A percentile compares a stretch with the other conserved stretches of the same genome.
These are phyloP conservation scores for Phytophthora constricta DNA, from an alignment of 352 stramenopile genomes.

Conservation along the genomic window DNA sequence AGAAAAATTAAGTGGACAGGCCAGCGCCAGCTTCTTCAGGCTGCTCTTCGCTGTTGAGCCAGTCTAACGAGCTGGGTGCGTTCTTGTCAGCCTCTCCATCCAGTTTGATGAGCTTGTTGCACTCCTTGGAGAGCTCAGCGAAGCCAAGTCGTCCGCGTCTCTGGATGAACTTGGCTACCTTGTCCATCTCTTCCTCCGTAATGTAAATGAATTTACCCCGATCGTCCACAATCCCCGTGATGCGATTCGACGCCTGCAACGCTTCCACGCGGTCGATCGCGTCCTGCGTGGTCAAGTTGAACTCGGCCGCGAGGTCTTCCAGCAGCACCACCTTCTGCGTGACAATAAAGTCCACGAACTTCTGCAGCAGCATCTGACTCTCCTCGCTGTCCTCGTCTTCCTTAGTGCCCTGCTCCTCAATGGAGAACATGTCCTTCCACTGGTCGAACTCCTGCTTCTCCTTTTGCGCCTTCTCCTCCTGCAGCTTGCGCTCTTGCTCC, in stretches of 20 bases:
- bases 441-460: slow-evolving; percentile 80
- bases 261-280: slow-evolving; percentile 69
- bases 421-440: slow-evolving; percentile 79
- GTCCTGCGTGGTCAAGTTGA: slow-evolving; percentile 70
- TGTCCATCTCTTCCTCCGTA: slow-evolving; percentile 80
- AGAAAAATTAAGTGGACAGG: slow-evolving; percentile 14
- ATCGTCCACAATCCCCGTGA: slow-evolving; percentile 81
- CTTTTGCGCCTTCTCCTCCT: slow-evolving; percentile 62
- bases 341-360: slow-evolving; percentile 82
- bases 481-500: slow-evolving; percentile 48
- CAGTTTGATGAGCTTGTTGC: slow-evolving; percentile 80
- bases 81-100: slow-evolving; percentile 49
- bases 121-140: slow-evolving; percentile 72
- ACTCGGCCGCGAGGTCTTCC: slow-evolving; percentile 73
- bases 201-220: slow-evolving; percentile 87
- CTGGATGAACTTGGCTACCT: slow-evolving; percentile 73
- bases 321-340: slow-evolving; percentile 79
- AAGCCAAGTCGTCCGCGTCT: slow-evolving; percentile 68
- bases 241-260: slow-evolving; percentile 56
- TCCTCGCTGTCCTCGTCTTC: slow-evolving; percentile 62
- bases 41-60: slow-evolving; percentile 44
- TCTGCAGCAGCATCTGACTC: slow-evolving; percentile 64
- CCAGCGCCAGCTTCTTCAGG: slow-evolving; percentile 18
- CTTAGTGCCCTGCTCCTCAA: slow-evolving; percentile 72
- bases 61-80: slow-evolving; percentile 49